These are phyloP conservation scores for Sarocladium oryzae DNA, from an alignment of 2,329 filamentous ascomycete species.

Conservation along the genomic window DNA sequence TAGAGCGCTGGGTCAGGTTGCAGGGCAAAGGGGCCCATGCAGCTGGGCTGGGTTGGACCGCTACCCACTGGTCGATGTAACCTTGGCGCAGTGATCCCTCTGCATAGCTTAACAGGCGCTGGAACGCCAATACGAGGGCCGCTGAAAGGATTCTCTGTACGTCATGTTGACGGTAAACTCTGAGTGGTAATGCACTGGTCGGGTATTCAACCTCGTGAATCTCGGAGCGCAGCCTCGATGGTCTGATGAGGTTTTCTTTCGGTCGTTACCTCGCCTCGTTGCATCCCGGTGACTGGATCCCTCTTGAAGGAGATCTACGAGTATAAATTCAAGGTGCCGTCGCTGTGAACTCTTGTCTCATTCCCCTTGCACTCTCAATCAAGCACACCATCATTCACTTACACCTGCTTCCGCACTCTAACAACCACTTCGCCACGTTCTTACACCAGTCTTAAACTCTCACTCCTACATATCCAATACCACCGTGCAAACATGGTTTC, in stretches of 20 bases:
- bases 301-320: neutral
- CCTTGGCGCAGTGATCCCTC: neutral
- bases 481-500: slow-evolving; percentile 14
- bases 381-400: slow-evolving; percentile 1
- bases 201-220: neutral
- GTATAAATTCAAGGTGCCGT: neutral
- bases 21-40: too few species aligned
- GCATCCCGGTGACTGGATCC: neutral
- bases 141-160: neutral
- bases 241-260: neutral
- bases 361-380: neutral
- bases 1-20: too few species aligned
- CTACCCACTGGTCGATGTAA: neutral
- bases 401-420: neutral
- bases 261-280: neutral
- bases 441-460: neutral
- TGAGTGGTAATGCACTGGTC: neutral
- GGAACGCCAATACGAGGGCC: neutral
- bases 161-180: neutral
- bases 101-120: neutral
- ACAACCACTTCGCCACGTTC: neutral
- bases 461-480: neutral
- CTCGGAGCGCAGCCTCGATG: neutral
- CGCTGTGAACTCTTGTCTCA: neutral
- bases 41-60: too few species aligned